phyloP scores from a whole-genome alignment of 306 rosid genomes.

The Vigna trinervia region DNA sequence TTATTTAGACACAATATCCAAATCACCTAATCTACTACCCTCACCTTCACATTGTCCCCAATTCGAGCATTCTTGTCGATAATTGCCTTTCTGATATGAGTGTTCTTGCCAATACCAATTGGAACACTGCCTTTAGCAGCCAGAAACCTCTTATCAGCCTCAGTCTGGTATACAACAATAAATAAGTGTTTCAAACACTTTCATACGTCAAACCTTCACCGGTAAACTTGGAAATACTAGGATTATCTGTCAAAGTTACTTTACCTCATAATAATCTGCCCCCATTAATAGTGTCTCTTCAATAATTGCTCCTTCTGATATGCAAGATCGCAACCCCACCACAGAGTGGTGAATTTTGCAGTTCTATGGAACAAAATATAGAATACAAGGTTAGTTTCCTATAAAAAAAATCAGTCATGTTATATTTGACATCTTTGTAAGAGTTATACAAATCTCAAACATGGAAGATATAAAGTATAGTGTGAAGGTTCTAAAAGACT shows the following conservation, averaged over 20 bases:
- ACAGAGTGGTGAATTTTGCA: constrained; percentile 97
- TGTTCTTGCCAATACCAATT: constrained; percentile 87
- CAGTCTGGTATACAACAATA: constrained; percentile 63
- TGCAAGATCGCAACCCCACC: constrained; percentile 93
- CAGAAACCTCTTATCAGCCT: constrained; percentile 80
- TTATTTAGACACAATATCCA: neutral
- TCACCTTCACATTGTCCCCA: constrained; percentile 90
- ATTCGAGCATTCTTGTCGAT: constrained; percentile 98
- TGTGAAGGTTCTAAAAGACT: constrained; percentile 32
- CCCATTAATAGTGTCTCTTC: constrained; percentile 97
- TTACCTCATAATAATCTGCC: constrained; percentile 95
- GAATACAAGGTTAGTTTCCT: constrained; percentile 37
- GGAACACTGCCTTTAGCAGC: constrained; percentile 92
- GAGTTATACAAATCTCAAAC: constrained; percentile 14
- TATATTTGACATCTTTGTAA: constrained; percentile 16
- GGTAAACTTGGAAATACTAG: constrained; percentile 17
- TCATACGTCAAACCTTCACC: constrained; percentile 16
- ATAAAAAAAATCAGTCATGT: neutral
- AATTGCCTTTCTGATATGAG: constrained; percentile 96
- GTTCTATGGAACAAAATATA: constrained; percentile 60
- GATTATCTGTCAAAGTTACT: neutral
- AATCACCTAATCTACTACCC: neutral
- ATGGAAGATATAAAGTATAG: neutral
- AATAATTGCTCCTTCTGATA: constrained; percentile 94
- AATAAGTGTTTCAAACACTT: constrained; percentile 24